Percentiles rank a stretch among this genome's conserved stretches.
Conservation (phyloP, 148 eudicot species). For the Linanthus parryae region DNA sequence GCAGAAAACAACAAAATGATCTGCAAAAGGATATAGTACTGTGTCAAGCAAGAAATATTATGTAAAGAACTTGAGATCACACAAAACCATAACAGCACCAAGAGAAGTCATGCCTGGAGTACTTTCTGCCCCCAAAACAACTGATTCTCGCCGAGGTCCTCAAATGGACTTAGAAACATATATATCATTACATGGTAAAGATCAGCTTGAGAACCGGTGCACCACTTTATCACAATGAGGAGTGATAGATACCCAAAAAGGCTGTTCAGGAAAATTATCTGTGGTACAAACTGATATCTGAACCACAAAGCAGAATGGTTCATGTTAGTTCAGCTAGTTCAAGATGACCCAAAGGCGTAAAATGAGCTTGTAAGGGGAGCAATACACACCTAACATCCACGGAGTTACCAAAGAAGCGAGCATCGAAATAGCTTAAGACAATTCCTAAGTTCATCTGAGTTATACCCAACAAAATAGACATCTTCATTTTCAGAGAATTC, state of each 20-base stretch:
- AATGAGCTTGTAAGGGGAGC: conserved; percentile 11
- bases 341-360: neutral
- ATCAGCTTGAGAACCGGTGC: conserved; percentile 96
- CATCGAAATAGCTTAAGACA: conserved; percentile 85
- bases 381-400: conserved; percentile 70
- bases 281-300: conserved; percentile 97
- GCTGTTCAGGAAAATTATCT: conserved; percentile 95
- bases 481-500: conserved; percentile 97
- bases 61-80: neutral
- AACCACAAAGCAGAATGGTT: conserved; percentile 17
- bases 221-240: conserved; percentile 88
- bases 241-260: conserved; percentile 98
- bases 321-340: conserved; percentile 5
- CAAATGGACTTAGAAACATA: conserved; percentile 98
- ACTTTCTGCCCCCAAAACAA: conserved; percentile 93
- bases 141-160: conserved; percentile 90
- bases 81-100: neutral
- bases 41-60: conserved; percentile 1
- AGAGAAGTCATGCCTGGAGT: conserved; percentile 57
- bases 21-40: conserved; percentile 34
- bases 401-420: conserved; percentile 69
- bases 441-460: conserved; percentile 96
- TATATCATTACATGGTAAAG: conserved; percentile 99
- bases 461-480: conserved; percentile 93
- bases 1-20: conserved; percentile 74